Evolutionary conservation across 2,329 filamentous ascomycete species (phyloP), one percentile per base, ranked within the genome.

Genomic region (Colletotrichum salicis): DNA sequence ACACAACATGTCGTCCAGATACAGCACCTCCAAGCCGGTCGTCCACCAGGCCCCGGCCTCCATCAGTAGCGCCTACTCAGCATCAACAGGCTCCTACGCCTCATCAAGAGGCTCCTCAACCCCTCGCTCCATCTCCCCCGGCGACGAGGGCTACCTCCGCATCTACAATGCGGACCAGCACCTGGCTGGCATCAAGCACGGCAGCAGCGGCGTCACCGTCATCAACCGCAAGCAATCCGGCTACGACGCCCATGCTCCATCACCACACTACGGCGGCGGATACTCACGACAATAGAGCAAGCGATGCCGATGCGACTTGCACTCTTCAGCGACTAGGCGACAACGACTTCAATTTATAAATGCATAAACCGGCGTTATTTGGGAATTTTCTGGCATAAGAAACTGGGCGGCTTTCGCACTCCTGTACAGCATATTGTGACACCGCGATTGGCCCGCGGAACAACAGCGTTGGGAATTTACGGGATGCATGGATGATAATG

Each of bases 11-110:
- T 60, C 74, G 78, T 80, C 62, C 58, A 59, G 31, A 56, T 67
- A 65, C 60, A 74, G 73, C 70, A 73, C 73, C 74, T 73, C 73
- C 52, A 64, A 55, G 77, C 80, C 61, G 45, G 74, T 81, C 65
- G 76, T 82, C 68, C 81, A 82, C 74, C 80, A 82, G 74, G 74
- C 75, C 69, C 75, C 74, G 64, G 73, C 79, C 64, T 80, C 78
- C 24, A 75, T 77, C 72, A 73, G 73, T 63, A 78, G 76, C 57
- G 75, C 73, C 67, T 77, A 76, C 75, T 79, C 79, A 33, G 69
- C 64, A 12, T 77, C 77, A 37, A 75, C 73, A 52, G 57, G 73
- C 57, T 74, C 75, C 27, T 73, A 73, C 66, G n/a, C 37, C 3
- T 56, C 70, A 24, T 65, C 70, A 35, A 61, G 41, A 29, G 55